These are phyloP conservation scores for Oxytropis ochrocephala DNA, from an alignment of 306 rosid genomes.

Conservation along the genomic window DNA sequence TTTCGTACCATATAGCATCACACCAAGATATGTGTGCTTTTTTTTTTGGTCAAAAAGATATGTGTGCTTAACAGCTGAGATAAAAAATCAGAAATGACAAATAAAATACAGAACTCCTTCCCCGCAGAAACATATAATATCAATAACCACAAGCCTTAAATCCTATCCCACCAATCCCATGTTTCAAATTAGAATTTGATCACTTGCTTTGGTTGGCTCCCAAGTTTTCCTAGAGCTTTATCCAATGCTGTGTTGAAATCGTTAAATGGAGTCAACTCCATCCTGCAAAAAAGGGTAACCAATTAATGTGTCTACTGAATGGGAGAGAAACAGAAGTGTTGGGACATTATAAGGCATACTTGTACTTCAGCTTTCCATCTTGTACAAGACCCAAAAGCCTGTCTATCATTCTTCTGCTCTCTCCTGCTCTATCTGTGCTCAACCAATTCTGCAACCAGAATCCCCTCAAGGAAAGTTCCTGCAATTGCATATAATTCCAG, in stretches of 20 bases:
- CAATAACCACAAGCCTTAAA: background rate
- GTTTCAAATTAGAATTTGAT: slow-evolving; percentile 48
- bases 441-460: slow-evolving; percentile 90
- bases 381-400: slow-evolving; percentile 61
- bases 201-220: slow-evolving; percentile 95
- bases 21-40: too few species aligned
- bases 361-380: slow-evolving; percentile 72
- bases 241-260: slow-evolving; percentile 62
- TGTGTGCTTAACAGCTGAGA: background rate
- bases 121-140: background rate
- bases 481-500: slow-evolving; percentile 39
- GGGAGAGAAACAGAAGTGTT: background rate
- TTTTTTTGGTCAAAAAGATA: too few species aligned
- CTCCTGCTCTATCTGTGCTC: slow-evolving; percentile 54
- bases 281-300: slow-evolving; percentile 37
- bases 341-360: slow-evolving; percentile 36
- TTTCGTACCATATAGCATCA: too few species aligned
- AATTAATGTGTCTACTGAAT: background rate
- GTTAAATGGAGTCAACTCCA: slow-evolving; percentile 73
- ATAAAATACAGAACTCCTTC: background rate
- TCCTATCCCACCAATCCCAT: background rate
- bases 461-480: slow-evolving; percentile 89
- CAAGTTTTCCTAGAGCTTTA: slow-evolving; percentile 79
- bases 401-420: slow-evolving; percentile 74
- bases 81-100: background rate